Evolutionary conservation across 352 stramenopile genomes (phyloP), one percentile per base, ranked within the genome.

Genomic region (Phytophthora europaea): DNA sequence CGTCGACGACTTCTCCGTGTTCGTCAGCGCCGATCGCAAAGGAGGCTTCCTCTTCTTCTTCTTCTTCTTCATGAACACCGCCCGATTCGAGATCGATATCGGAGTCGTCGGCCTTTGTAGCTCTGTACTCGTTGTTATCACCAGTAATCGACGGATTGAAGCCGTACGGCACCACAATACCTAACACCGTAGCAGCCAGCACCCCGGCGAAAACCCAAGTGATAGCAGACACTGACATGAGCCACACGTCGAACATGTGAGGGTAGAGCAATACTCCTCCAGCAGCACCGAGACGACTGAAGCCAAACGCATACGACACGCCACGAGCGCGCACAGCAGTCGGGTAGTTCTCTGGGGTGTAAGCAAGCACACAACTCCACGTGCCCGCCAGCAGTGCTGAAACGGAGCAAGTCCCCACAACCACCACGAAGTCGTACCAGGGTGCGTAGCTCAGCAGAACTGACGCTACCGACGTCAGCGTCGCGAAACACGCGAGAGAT

Each of bases 231-330:
- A 78, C 66, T 13, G 74, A 81, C 74, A 78, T 61, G 10, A 76
- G 33, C 74, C 70, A 78, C 56, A 78, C 70, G 31, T 78, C 70
- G 34, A 76, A 81, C 70, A 81, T 78, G 56, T 74, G 70, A 40
- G 74, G 70, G 33, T 76, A 81, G n/a, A 81, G 53, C 18, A 78
- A 16, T 1, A 61, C 63, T 43, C 73, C 70, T 23, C 61, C 56
- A 18, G 69, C 36, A n/a, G 62, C 70, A 6, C 70, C 61, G 40
- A 70, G 38, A 20, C 74, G 58, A 16, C 74, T 75, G 22, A 69
- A 73, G n/a, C 68, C 70, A 57, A 81, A 70, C 1, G 74, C 70
- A 40, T 75, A 67, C 1, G 65, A 59, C 1, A 81, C 61, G 7
- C 74, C 70, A 38, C 74, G 74, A 48, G 47, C 65, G 10, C 74